These are phyloP conservation scores for Datura wrightii DNA, from an alignment of 257 asterid genomes.

Conservation along the genomic window DNA sequence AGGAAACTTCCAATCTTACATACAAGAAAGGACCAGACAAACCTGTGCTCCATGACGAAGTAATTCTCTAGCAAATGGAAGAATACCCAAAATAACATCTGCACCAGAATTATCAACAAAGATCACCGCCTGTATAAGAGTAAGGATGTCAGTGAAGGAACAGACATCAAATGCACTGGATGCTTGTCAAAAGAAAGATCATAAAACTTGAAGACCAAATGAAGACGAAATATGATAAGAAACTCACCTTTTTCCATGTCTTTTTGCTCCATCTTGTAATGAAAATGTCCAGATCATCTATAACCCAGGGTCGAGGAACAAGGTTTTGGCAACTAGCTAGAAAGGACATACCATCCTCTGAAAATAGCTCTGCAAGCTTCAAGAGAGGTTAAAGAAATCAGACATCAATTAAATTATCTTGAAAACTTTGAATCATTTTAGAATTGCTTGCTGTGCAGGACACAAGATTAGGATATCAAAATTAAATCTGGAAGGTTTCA, in stretches of 20 bases:
- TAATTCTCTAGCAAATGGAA: slow-evolving; percentile 94
- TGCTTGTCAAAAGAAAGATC: neutral
- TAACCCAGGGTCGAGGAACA: slow-evolving; percentile 97
- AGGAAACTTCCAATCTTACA: neutral
- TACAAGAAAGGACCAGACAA: neutral
- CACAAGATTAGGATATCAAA: neutral
- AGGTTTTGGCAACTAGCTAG: slow-evolving; percentile 96
- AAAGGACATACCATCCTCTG: slow-evolving; percentile 95
- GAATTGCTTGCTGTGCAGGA: neutral
- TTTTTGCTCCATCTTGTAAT: slow-evolving; percentile 67
- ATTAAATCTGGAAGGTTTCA: neutral
- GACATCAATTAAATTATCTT: neutral
- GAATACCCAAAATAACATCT: slow-evolving; percentile 87
- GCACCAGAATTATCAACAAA: slow-evolving; percentile 99
- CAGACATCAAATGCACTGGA: neutral
- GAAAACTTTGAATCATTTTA: neutral
- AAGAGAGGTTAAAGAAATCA: slow-evolving; percentile 32
- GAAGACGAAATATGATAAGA: neutral
- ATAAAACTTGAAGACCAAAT: neutral
- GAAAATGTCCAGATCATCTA: slow-evolving; percentile 86
- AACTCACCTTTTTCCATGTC: slow-evolving; percentile 76
- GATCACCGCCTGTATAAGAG: slow-evolving; percentile 71
- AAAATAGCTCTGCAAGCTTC: slow-evolving; percentile 95
- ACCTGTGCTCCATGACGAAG: slow-evolving; percentile 90
- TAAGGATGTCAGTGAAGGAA: slow-evolving; percentile 37